Evolutionary conservation across 306 rosid genomes (phyloP).

Genomic region (Cucurbita moschata): DNA sequence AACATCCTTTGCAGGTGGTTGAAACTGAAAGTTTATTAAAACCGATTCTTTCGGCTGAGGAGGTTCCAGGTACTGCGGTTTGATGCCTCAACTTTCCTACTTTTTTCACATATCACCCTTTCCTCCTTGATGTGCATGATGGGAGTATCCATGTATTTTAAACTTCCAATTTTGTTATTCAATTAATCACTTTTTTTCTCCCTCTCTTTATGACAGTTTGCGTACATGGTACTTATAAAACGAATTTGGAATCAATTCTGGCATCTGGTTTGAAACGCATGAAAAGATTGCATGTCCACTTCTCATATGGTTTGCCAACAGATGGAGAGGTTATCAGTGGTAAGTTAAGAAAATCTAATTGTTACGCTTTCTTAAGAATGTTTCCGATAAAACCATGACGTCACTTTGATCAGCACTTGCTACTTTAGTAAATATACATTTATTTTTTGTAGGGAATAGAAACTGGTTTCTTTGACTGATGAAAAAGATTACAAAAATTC

Average conservation of each 20-base stretch:
- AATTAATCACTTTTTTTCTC: background rate
- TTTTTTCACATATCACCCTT: background rate
- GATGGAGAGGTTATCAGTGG: slow-evolving; percentile 91
- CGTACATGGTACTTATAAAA: slow-evolving; percentile 77
- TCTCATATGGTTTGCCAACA: slow-evolving; percentile 73
- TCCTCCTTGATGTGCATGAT: background rate
- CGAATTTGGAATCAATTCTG: slow-evolving; percentile 61
- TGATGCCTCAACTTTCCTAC: background rate
- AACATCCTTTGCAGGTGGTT: slow-evolving; percentile 46
- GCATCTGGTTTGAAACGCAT: slow-evolving; percentile 70
- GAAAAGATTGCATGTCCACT: slow-evolving; percentile 90
- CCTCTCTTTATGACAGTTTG: slow-evolving; percentile 44
- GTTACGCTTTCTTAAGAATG: background rate
- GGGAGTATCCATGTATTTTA: background rate
- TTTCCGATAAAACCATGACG: background rate
- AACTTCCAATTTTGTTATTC: background rate
- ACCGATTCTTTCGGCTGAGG: slow-evolving; percentile 65
- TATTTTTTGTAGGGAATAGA: no score
- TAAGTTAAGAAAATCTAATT: slow-evolving; percentile 13
- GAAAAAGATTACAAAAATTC: no score
- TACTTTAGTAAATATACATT: background rate
- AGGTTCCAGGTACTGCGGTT: slow-evolving; percentile 40
- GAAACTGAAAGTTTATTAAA: slow-evolving; percentile 68
- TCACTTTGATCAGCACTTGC: background rate
- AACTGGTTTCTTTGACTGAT: no score